A percentile compares a stretch with the other conserved stretches of the same genome.
phyloP scores from a whole-genome alignment of 768 basidiomycete species.

The Psilocybe azurescens region DNA sequence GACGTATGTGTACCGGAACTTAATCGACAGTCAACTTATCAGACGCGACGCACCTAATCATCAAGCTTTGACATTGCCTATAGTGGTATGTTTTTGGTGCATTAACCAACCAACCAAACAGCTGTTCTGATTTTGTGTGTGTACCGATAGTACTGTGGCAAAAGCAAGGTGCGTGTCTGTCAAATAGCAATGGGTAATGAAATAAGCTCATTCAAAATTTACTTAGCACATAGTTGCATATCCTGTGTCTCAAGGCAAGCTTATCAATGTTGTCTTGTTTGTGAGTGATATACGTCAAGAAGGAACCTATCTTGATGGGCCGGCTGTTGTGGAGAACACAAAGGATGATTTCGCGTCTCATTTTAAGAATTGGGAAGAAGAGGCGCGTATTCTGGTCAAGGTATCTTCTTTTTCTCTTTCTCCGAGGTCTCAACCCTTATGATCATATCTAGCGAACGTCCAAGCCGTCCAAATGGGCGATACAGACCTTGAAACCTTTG shows the following conservation, averaged over 20 bases:
- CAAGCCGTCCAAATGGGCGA: constrained; percentile 59
- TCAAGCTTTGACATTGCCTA: constrained; percentile 44
- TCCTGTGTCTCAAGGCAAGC: constrained; percentile 56
- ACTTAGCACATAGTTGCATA: constrained; percentile 61
- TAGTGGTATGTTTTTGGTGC: constrained; percentile 40
- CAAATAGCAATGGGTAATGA: neutral
- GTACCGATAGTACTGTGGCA: constrained; percentile 55
- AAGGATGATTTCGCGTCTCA: constrained; percentile 44
- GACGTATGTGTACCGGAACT: constrained; percentile 53
- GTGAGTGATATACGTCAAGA: constrained; percentile 51
- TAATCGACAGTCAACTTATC: constrained; percentile 54
- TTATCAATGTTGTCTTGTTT: constrained; percentile 65
- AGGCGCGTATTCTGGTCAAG: constrained; percentile 55
- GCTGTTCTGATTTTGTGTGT: neutral
- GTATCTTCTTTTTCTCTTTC: constrained; percentile 32
- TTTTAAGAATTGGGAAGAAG: constrained; percentile 61
- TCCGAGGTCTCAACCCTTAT: neutral
- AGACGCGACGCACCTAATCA: constrained; percentile 46
- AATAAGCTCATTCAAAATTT: neutral
- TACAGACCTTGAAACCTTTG: constrained; percentile 58
- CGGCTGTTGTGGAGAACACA: constrained; percentile 51
- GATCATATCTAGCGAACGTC: constrained; percentile 47
- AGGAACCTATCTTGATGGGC: constrained; percentile 46
- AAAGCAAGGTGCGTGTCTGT: constrained; percentile 39
- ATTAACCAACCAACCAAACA: neutral